Conservation (phyloP, 495 filamentous ascomycete species). For the Thozetella sp. region DNA sequence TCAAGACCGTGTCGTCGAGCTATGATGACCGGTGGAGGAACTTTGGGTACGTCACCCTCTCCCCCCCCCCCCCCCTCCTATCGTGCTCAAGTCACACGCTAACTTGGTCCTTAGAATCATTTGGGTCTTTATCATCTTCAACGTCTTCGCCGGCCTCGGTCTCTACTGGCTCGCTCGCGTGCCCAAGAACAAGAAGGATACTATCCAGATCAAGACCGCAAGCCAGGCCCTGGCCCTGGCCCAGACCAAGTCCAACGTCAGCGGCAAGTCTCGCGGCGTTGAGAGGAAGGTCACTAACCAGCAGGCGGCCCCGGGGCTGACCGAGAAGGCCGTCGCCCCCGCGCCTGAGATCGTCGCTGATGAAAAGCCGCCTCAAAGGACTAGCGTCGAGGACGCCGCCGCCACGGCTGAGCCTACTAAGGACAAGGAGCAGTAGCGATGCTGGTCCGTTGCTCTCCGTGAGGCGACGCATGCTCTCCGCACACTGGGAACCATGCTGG, state of each 20-base stretch:
- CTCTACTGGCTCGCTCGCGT: constrained; percentile 83
- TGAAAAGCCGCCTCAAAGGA: too few species aligned
- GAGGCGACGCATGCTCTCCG: too few species aligned
- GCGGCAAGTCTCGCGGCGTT: background rate
- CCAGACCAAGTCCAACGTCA: constrained; percentile 1
- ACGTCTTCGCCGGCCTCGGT: constrained; percentile 67
- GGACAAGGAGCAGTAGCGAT: too few species aligned
- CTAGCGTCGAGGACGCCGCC: too few species aligned
- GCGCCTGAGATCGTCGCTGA: background rate
- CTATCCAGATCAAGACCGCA: constrained; percentile 21
- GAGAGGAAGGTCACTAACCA: background rate
- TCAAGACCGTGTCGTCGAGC: constrained; percentile 45
- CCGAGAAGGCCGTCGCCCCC: background rate
- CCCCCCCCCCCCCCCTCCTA: background rate
- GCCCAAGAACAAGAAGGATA: constrained; percentile 57
- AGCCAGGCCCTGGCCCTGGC: constrained; percentile 16
- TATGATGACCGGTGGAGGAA: constrained; percentile 69
- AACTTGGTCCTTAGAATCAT: constrained; percentile 34
- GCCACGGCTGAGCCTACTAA: too few species aligned
- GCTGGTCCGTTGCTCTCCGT: too few species aligned
- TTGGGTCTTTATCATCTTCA: constrained; percentile 77
- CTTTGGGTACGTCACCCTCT: constrained; percentile 50
- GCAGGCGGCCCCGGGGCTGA: too few species aligned
- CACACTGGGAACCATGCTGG: too few species aligned
- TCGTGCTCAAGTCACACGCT: constrained; percentile 7